Evolutionary conservation across 768 basidiomycete genomes (phyloP).

Genomic region (Macrolepiota albuminosa): DNA sequence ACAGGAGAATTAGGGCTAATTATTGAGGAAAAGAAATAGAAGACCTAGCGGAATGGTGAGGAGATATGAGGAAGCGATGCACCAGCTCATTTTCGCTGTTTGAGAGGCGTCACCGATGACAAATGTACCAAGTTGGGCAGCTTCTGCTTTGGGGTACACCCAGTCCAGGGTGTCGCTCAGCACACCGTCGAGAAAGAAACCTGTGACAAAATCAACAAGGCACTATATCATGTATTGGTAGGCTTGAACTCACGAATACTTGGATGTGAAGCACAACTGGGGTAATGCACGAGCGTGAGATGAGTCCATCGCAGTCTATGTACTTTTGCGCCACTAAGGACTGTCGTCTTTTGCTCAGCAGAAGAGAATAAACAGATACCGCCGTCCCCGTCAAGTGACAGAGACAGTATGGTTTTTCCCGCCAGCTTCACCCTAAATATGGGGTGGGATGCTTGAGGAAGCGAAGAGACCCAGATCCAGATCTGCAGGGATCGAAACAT

Average conservation of each 20-base stretch:
- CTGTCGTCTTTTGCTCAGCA: slow-evolving; percentile 30
- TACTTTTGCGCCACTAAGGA: slow-evolving; percentile 44
- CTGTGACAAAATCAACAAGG: slow-evolving; percentile 27
- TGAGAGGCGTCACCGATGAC: slow-evolving; percentile 50
- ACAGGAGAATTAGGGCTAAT: not conserved
- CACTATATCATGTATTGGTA: not conserved
- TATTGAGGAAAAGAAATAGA: not conserved
- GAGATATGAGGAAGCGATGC: slow-evolving; percentile 61
- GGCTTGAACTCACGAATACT: slow-evolving; percentile 47
- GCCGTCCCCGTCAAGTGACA: slow-evolving; percentile 54
- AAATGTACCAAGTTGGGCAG: slow-evolving; percentile 36
- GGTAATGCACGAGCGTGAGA: slow-evolving; percentile 60
- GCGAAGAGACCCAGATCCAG: slow-evolving; percentile 44
- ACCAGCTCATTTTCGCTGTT: slow-evolving; percentile 54
- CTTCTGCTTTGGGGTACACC: slow-evolving; percentile 54
- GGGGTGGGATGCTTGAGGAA: slow-evolving; percentile 30
- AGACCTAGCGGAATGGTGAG: slow-evolving; percentile 55
- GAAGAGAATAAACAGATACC: slow-evolving; percentile 44
- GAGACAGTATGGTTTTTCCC: slow-evolving; percentile 29
- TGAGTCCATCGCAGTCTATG: slow-evolving; percentile 69
- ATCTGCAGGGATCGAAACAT: slow-evolving; percentile 25
- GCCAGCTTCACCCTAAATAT: slow-evolving; percentile 33
- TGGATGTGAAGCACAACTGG: slow-evolving; percentile 48
- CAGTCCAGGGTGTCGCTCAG: slow-evolving; percentile 59
- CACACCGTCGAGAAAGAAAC: slow-evolving; percentile 71